Evolutionary conservation across 768 basidiomycete genomes (phyloP), one percentile per base, ranked within the genome.

Genomic region (Russula dissimulans): DNA sequence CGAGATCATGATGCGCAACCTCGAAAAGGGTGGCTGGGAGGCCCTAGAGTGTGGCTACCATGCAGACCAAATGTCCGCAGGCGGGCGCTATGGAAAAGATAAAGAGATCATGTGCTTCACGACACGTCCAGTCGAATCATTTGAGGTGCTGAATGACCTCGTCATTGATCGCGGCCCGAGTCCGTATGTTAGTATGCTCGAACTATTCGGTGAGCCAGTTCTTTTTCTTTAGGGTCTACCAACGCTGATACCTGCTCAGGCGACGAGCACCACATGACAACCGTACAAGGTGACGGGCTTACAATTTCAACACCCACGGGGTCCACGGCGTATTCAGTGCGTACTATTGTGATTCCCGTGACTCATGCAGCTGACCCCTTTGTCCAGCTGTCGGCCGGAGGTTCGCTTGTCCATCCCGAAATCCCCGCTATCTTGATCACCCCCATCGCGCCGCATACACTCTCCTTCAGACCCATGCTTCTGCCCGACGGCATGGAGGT

Each of bases 211-310:
- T 97, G 67, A 67, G 87, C 77, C 4, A 10, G 18, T 48, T 47
- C 26, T n/a, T 18, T 56, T 59, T 41, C 36, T 61, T 58, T 56
- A 45, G 48, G n/a, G 6, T 38, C 32, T 4, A 11, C 43, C 54
- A 41, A 34, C 18, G 17, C 54, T 49, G 61, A 70, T 22, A 66
- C 54, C 54, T 14, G 43, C 38, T 11, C 64, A 97, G 95, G 94
- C 61, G 97, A 99, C 70, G 95, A 99, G 65, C 92, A 99, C 72
- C 97, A 98, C 76, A 87, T 99, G 82, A 99, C 97, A 1, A 99
- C 97, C 2, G 97, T 98, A 3, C 97, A 98, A 75, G 97, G 95
- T 0, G 97, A 99, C 68, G 97, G 97, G 12, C 76, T 99, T 45
- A 92, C 90, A 34, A 86, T 99, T 15, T 87, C 87, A 26, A 99